Evolutionary conservation across 169 alveolate species (phyloP).

Genomic region (Cytauxzoon felis): DNA sequence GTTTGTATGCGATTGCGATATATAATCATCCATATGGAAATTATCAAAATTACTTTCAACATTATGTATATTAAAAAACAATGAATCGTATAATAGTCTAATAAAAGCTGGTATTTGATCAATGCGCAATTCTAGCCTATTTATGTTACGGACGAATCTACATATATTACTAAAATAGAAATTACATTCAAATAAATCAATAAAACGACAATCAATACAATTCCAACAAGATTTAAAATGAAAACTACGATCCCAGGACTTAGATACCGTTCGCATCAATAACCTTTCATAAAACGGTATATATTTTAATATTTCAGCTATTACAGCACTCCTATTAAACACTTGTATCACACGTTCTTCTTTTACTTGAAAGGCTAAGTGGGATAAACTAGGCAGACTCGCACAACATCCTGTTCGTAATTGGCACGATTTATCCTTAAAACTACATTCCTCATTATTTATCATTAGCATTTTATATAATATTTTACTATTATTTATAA

Average conservation of each 20-base stretch:
- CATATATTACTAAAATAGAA: slow-evolving; percentile 2
- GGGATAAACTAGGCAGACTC: too few species aligned
- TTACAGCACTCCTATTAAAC: too few species aligned
- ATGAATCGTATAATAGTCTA: too few species aligned
- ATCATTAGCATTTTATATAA: too few species aligned
- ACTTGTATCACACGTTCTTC: too few species aligned
- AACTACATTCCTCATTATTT: too few species aligned
- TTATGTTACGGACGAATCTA: slow-evolving; percentile 2
- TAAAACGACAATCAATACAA: slow-evolving; percentile 23
- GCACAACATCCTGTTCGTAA: too few species aligned
- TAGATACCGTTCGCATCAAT: slow-evolving; percentile 13
- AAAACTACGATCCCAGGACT: slow-evolving; percentile 21
- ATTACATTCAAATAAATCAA: background rate
- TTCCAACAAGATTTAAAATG: slow-evolving; percentile 25
- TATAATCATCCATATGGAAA: background rate
- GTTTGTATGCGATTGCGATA: background rate
- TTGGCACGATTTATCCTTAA: too few species aligned
- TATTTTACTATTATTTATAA: too few species aligned
- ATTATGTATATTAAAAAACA: too few species aligned
- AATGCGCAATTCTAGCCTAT: slow-evolving; percentile 4
- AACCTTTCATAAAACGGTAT: slow-evolving; percentile 29
- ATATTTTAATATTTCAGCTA: slow-evolving; percentile 17
- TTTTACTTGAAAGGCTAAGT: too few species aligned
- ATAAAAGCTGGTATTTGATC: slow-evolving; percentile 23
- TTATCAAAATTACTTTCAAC: too few species aligned